Conservation (phyloP, 495 filamentous ascomycete genomes). For the Glonium stellatum region DNA sequence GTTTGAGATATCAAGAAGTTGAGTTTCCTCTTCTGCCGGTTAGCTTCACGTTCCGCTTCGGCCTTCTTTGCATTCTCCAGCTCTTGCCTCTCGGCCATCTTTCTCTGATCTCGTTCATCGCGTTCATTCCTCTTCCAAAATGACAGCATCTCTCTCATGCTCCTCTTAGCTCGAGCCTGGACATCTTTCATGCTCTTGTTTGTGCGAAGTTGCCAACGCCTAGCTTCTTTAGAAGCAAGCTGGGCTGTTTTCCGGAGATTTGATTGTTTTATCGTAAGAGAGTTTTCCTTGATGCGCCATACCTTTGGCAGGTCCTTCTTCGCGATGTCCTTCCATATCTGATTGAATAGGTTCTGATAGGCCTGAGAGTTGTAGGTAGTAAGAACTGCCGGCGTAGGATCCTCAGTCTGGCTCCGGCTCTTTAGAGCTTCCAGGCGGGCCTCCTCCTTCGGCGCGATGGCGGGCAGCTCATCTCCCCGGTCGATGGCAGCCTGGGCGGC, state of each 20-base stretch:
- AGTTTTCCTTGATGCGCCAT: constrained; percentile 73
- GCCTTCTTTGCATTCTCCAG: constrained; percentile 93
- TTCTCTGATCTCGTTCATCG: constrained; percentile 89
- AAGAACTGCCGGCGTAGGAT: constrained; percentile 32
- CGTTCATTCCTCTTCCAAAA: constrained; percentile 99
- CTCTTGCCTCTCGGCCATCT: constrained; percentile 91
- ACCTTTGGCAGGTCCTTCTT: constrained; percentile 91
- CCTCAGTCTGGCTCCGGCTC: constrained; percentile 56
- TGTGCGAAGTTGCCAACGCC: constrained; percentile 91
- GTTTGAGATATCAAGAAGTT: constrained; percentile 99
- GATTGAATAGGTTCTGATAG: constrained; percentile 94
- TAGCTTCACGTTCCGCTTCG: constrained; percentile 93
- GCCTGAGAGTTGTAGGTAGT: constrained; percentile 77
- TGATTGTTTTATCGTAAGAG: constrained; percentile 73
- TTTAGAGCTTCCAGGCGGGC: constrained; percentile 46
- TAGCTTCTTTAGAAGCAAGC: constrained; percentile 92
- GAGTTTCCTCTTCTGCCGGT: constrained; percentile 94
- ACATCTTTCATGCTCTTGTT: constrained; percentile 99
- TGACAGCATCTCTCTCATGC: constrained; percentile 98
- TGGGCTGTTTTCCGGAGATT: constrained; percentile 97
- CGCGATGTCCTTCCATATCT: constrained; percentile 94
- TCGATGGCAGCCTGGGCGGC: constrained; percentile 80
- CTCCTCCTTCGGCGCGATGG: constrained; percentile 59
- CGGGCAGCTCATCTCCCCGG: constrained; percentile 67
- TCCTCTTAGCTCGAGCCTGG: constrained; percentile 91